A percentile compares a stretch with the other conserved stretches of the same genome.
Evolutionary conservation across 257 asterid genomes (phyloP).

Genomic region (Forsythia suspensa): DNA sequence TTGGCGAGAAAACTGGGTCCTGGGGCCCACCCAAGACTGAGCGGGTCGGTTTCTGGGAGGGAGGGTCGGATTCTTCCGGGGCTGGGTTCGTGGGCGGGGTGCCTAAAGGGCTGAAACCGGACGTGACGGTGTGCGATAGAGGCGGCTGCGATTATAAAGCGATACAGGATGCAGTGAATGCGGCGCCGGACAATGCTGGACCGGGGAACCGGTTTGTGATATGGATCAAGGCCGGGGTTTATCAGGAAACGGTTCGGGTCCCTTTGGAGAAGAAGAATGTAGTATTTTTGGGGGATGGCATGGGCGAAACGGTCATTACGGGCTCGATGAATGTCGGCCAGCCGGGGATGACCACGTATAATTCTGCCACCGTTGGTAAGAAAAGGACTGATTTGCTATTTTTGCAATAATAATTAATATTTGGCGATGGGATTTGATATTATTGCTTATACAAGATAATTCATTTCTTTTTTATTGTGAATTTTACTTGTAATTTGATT

Average conservation of each 20-base stretch:
- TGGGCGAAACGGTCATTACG: conserved; percentile 52
- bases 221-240: conserved; percentile 52
- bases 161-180: conserved; percentile 50
- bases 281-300: conserved; percentile 54
- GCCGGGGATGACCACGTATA: conserved; percentile 35
- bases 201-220: conserved; percentile 49
- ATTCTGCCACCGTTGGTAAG: conserved; percentile 63
- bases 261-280: conserved; percentile 61
- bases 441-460: no score
- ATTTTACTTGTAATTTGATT: no score
- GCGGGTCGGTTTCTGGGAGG: conserved; percentile 49
- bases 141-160: conserved; percentile 30
- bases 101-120: conserved; percentile 28
- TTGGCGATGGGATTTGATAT: no score
- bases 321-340: conserved; percentile 43
- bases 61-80: conserved; percentile 12
- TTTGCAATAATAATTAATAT: not conserved
- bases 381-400: not conserved
- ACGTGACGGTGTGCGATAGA: conserved; percentile 38
- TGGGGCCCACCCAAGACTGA: conserved; percentile 46
- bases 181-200: conserved; percentile 33
- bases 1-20: conserved; percentile 20
- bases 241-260: conserved; percentile 64
- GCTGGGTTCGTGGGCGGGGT: conserved; percentile 27
- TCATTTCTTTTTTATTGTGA: no score